Base-by-base conservation (phyloP, 495 filamentous ascomycete species). In the Apiosordaria backusii region DNA sequence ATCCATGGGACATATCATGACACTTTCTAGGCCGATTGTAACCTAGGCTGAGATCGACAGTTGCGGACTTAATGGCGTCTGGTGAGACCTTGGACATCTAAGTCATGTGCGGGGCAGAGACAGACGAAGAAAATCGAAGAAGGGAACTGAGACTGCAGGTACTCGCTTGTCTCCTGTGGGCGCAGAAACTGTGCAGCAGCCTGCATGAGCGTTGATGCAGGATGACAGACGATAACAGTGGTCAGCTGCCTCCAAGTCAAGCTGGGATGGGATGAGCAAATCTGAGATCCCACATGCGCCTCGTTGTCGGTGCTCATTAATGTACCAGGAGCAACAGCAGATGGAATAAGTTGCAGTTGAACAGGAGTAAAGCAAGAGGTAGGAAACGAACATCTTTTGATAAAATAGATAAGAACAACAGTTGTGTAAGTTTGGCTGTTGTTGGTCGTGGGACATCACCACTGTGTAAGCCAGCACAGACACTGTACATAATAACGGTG, bases 181-280 rank as follows among this genome's bases (percentile, higher is more conserved):
- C n/a, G 22, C 53, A 21, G 19, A 55, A 21, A 21, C 19, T 24
- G 22, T 55, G 53, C 53, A 55, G 19, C 22, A 55, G 22, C 53
- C 22, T 55, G 53, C 53, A 55, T 55, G 53, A 24, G 53, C 53
- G 53, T 55, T 55, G 53, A 55, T 55, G 53, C 53, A 21, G 53
- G 9, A 24, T 55, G 53, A 24, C 53, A 45, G 35, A 55, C 53
- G n/a, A 55, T 19, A 55, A 24, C 22, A 9, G 53, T 9, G 53
- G 53, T 55, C 53, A 55, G 53, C 53, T 55, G 53, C 21, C 22
- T 21, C 22, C 53, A 13, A 55, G n/a, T 55, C 5, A 15, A 13
- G 35, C 9, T 45, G 35, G 16, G 29, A 35, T 35, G 29, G 29
- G 29, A 35, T 35, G 29, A 35, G 29, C 35, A 6, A 45, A 45